A percentile compares a stretch with the other conserved stretches of the same genome.
Conservation (phyloP, 805 yeast species). For the Saturnispora hagleri region DNA sequence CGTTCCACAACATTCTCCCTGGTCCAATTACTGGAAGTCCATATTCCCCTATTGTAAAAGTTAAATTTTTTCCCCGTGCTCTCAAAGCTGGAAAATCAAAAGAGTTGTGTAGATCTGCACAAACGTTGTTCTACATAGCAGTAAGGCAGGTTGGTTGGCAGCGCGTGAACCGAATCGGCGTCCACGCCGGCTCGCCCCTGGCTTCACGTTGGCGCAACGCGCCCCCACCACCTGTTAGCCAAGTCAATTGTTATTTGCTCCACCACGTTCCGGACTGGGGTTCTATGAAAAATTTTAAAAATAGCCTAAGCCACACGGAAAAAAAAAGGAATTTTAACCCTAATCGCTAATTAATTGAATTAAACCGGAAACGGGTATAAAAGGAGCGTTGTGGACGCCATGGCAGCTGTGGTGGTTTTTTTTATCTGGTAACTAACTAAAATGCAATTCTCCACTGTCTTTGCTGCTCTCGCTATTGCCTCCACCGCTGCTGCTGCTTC, state of each 20-base stretch:
- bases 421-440: neutral
- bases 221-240: too few relatives aligned
- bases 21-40: neutral
- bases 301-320: neutral
- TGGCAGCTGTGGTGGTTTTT: neutral
- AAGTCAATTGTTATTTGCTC: neutral
- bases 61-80: neutral
- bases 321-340: neutral
- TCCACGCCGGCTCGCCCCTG: too few relatives aligned
- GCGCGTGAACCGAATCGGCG: too few relatives aligned
- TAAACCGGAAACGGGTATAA: neutral
- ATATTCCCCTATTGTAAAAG: neutral
- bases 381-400: neutral
- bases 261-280: neutral
- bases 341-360: neutral
- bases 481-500: slow-evolving; percentile 57
- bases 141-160: too few relatives aligned
- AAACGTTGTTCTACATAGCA: too few relatives aligned
- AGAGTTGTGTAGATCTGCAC: too few relatives aligned
- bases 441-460: slow-evolving; percentile 69
- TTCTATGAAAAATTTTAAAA: neutral
- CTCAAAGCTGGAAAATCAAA: neutral
- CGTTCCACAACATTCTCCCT: neutral
- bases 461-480: slow-evolving; percentile 61
- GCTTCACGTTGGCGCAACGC: too few relatives aligned